These are phyloP conservation scores for Adenanthera pavonina DNA, from an alignment of 306 rosid genomes.

Conservation along the genomic window DNA sequence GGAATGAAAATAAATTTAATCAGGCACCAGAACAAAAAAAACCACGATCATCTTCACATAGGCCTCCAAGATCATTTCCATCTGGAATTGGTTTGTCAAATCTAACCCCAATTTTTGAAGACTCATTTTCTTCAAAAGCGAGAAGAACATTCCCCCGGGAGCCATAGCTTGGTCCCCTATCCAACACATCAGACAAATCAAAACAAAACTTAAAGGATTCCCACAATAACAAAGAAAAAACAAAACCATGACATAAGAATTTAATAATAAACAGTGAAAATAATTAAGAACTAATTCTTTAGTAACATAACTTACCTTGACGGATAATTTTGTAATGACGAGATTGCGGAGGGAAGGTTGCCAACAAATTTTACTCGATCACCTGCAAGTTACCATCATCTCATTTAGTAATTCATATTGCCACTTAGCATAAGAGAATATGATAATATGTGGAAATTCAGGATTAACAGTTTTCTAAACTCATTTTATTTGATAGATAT, in stretches of 20 bases:
- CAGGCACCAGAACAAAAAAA: constrained; percentile 86
- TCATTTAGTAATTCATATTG: constrained; percentile 16
- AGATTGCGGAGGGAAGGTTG: constrained; percentile 47
- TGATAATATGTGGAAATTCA: constrained; percentile 4
- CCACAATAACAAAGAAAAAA: neutral
- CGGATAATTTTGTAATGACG: constrained; percentile 55
- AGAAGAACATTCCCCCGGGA: constrained; percentile 87
- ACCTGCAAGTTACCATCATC: constrained; percentile 58
- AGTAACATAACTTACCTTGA: constrained; percentile 57
- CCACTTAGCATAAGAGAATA: constrained; percentile 26
- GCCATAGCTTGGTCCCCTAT: constrained; percentile 92
- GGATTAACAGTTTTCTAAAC: neutral
- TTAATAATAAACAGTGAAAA: constrained; percentile 6
- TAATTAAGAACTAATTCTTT: constrained; percentile 6
- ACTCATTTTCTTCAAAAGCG: constrained; percentile 84
- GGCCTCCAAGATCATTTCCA: constrained; percentile 95
- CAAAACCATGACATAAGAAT: neutral
- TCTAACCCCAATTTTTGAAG: constrained; percentile 93
- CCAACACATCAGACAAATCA: constrained; percentile 30
- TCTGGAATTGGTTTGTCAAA: constrained; percentile 89
- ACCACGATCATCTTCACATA: constrained; percentile 84
- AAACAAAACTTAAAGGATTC: constrained; percentile 19
- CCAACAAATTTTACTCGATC: constrained; percentile 91
- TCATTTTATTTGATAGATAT: neutral
- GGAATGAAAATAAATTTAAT: constrained; percentile 22